Evolutionary conservation across 1,139 yeast genomes (phyloP), one percentile per base, ranked within the genome.

Genomic region (Debaryomyces psychrophilus): DNA sequence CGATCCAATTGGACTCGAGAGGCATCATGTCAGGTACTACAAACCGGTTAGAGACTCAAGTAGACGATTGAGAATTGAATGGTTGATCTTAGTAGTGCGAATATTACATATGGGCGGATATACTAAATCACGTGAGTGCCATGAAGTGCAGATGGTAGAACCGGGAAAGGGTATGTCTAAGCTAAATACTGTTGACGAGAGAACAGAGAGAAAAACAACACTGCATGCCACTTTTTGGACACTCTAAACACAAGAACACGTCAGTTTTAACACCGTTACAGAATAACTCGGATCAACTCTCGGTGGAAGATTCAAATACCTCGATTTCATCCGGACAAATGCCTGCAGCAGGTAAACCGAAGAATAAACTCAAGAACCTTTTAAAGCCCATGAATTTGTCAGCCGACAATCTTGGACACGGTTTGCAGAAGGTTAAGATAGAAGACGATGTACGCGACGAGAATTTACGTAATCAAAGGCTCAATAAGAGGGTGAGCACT

Each of bases 401-500:
- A n/a, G 31, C 20, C 26, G 37, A 31, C 20, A 40, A 40, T 6
- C 17, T 40, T 23, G 29, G 25, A 12, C 25, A 31, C 8, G 37
- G 31, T 5, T 6, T 40, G 14, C 29, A 31, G 34, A 14, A 37
- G n/a, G 18, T 37, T 18, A 34, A 26, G 31, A 5, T 36, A 37
- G 39, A 31, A 8, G 37, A 15, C 8, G 20, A 42, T 20, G 26
- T 31, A 14, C 5, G 27, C 8, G 41, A n/a, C 8, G 33, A 37
- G 12, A 44, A 35, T 8, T 3, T 23, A 29, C 11, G 27, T 8
- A 28, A 20, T 2, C 27, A 35, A 14, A 23, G 46, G 5, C 38
- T 47, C 6, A 46, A 44, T 22, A 61, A 59, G 44, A 45, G 60
- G 40, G 55, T 63, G 14, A 61, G 66, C 26, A 62, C 67, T 5